Base-by-base conservation (phyloP, 768 basidiomycete species). In the Albatrellus ellisii region DNA sequence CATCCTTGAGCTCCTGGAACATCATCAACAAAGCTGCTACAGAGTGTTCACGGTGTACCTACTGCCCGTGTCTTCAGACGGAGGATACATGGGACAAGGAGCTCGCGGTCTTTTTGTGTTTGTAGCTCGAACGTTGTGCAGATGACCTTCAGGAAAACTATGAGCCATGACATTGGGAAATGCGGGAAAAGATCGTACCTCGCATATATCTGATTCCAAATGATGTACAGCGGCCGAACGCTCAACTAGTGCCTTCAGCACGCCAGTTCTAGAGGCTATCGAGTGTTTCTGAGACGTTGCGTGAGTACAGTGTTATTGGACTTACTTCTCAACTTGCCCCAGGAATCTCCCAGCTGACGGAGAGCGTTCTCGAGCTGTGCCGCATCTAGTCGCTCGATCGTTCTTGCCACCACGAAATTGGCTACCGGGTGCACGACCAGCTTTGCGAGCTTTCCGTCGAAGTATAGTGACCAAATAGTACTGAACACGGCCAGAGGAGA, bases 391-490 rank as follows among this genome's bases (percentile, higher is more conserved):
- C 86, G 67, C 38, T 75, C 74, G 21, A 92, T 49, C 0, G 80
- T 84, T 56, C 77, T 81, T 0, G 91, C 82, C 4, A 91, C 67
- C 17, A 97, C 91, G 52, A 90, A 99, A 55, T 98, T 99, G 10
- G 87, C 90, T 2, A 92, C 84, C 2, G 92, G 89, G 59, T 99
- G 94, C 15, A 70, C 65, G 14, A 83, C 78, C 22, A 95, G 64
- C 43, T 80, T 72, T 3, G 69, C 60, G 27, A 95, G 64, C 47
- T 79, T 77, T n/a, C 76, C 77, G 33, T 62, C 58, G 56, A 98
- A 81, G 60, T 95, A 92, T 0, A 70, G 69, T 2, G 61, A 53
- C 94, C 94, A 98, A 4, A 95, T 54, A 0, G 67, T 52, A 25
- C 61, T 55, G 54, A 92, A 91, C 2, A 79, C 69, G 14, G 60